Evolutionary conservation across 208 protist genomes (phyloP).

Genomic region (Sergeia podlipaevii): DNA sequence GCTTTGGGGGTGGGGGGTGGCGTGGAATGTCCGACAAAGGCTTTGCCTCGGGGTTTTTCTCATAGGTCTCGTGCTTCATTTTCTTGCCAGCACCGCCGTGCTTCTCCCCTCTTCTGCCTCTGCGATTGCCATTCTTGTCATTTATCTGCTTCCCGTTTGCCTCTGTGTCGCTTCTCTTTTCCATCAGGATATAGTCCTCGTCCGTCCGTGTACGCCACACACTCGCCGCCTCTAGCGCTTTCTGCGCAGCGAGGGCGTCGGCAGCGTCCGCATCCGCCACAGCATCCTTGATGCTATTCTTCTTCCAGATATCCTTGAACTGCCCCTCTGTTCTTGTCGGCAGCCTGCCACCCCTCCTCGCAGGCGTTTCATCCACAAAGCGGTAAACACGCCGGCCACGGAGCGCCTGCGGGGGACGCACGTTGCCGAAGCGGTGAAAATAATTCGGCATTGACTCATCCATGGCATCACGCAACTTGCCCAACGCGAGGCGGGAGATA

Average conservation of each 20-base stretch:
- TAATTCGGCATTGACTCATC: constrained; percentile 35
- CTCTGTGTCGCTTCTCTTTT: no score
- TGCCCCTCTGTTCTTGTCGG: not conserved
- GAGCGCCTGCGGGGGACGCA: constrained; percentile 55
- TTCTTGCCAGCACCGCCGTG: not conserved
- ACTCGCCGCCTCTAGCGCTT: no score
- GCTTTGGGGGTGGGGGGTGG: no score
- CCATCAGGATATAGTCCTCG: no score
- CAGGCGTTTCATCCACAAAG: constrained; percentile 32
- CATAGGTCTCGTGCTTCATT: not conserved
- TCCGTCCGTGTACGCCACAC: no score
- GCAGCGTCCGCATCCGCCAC: no score
- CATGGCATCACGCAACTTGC: constrained; percentile 44
- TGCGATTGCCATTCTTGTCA: not conserved
- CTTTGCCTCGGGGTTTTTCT: not conserved
- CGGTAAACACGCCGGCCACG: constrained; percentile 58
- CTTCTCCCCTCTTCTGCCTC: no score
- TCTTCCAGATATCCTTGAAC: constrained; percentile 5
- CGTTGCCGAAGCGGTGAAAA: constrained; percentile 51
- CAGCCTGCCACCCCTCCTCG: no score
- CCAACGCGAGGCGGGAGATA: constrained; percentile 46
- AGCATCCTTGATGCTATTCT: not conserved
- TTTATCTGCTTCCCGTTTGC: no score
- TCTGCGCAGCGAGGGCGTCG: no score
- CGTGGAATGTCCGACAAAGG: no score